These are phyloP conservation scores for Lachnellula occidentalis DNA, from an alignment of 2,329 filamentous ascomycete genomes.

Conservation along the genomic window DNA sequence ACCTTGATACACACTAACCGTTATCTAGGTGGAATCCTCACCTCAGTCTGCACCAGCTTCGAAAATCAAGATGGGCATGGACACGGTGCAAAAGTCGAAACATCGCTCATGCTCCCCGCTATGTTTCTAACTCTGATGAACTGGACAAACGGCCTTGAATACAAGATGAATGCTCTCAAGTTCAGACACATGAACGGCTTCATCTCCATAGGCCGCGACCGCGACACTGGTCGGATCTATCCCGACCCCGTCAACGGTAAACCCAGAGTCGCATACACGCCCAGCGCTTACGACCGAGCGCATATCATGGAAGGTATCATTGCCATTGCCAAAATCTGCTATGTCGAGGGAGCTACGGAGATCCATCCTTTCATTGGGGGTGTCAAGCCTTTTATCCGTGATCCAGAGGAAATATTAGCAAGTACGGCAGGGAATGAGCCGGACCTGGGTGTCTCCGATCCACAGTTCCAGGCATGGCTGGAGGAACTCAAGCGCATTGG, in stretches of 20 bases:
- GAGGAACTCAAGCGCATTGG: constrained; percentile 42
- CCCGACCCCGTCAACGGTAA: constrained; percentile 62
- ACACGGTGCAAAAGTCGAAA: constrained; percentile 79
- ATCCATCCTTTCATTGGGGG: constrained; percentile 63
- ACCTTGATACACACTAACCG: constrained; percentile 1
- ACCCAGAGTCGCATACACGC: constrained; percentile 63
- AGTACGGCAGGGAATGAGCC: constrained; percentile 2
- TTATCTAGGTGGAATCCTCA: constrained; percentile 61
- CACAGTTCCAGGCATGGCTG: constrained; percentile 58
- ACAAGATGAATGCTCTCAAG: constrained; percentile 65
- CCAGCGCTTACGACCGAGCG: constrained; percentile 65
- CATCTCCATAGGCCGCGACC: constrained; percentile 70
- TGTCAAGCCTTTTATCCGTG: constrained; percentile 52
- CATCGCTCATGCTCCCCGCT: constrained; percentile 66
- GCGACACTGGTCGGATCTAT: constrained; percentile 69
- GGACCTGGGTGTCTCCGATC: constrained; percentile 47
- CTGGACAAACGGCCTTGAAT: constrained; percentile 64
- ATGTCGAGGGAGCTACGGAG: constrained; percentile 73
- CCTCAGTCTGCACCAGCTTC: constrained; percentile 68
- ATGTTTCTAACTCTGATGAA: constrained; percentile 56
- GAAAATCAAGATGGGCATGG: constrained; percentile 76
- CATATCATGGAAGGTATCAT: constrained; percentile 68
- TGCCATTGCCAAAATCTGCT: constrained; percentile 69
- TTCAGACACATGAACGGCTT: constrained; percentile 65
- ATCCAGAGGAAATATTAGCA: neutral